These are phyloP conservation scores for Cairneyella variabilis DNA, from an alignment of 495 filamentous ascomycete species.

Conservation along the genomic window DNA sequence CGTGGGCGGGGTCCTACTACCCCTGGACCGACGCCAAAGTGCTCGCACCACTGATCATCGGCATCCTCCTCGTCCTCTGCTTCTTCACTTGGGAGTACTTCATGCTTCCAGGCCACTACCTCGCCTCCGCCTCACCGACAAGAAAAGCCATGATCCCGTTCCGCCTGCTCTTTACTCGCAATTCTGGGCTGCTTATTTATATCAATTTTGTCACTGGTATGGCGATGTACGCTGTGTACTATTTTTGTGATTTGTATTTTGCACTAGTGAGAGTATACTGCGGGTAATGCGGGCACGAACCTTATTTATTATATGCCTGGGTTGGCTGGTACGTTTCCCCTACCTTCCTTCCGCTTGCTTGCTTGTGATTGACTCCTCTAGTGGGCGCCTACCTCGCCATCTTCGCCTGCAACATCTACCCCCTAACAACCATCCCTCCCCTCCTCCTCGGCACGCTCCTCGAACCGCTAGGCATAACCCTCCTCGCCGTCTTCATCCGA, in stretches of 20 bases:
- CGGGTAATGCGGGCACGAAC: conserved; percentile 45
- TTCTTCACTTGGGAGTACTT: conserved; percentile 54
- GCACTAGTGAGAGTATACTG: conserved; percentile 43
- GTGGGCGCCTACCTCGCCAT: conserved; percentile 51
- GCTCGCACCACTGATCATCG: conserved; percentile 47
- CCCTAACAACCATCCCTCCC: conserved; percentile 49
- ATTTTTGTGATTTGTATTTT: conserved; percentile 60
- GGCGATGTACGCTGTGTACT: conserved; percentile 52
- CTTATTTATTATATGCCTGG: conserved; percentile 45
- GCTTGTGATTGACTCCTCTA: conserved; percentile 15
- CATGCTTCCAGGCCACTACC: conserved; percentile 42
- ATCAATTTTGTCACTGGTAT: conserved; percentile 51
- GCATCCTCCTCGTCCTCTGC: conserved; percentile 37
- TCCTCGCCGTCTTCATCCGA: conserved; percentile 47
- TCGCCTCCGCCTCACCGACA: conserved; percentile 39
- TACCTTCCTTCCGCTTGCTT: not conserved
- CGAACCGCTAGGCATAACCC: conserved; percentile 41
- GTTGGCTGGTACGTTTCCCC: conserved; percentile 33
- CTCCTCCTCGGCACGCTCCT: conserved; percentile 45
- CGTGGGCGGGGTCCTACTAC: conserved; percentile 57
- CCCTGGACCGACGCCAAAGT: conserved; percentile 48
- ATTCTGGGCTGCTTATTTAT: conserved; percentile 48
- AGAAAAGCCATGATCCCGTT: conserved; percentile 57
- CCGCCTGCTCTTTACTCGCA: conserved; percentile 42
- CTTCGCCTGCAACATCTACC: conserved; percentile 51